A percentile compares a stretch with the other conserved stretches of the same genome.
phyloP scores from a whole-genome alignment of 352 stramenopile genomes.

The Phytophthora brassicae region DNA sequence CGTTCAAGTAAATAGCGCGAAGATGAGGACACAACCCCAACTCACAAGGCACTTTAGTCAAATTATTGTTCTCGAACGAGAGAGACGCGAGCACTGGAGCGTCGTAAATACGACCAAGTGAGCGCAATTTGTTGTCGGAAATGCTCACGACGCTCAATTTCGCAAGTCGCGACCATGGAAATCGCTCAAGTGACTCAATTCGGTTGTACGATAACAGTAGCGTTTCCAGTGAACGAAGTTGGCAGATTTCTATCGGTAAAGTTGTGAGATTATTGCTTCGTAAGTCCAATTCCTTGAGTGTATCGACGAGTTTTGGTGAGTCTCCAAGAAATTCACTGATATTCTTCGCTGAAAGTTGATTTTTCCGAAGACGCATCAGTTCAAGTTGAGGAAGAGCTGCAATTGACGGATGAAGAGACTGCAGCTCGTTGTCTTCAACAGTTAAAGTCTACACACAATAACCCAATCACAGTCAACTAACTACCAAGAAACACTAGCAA shows the following conservation, averaged over 20 bases:
- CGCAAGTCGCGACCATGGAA: constrained; percentile 52
- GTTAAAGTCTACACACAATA: constrained; percentile 53
- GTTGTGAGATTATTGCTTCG: constrained; percentile 60
- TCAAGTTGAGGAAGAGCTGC: constrained; percentile 50
- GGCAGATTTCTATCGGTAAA: constrained; percentile 42
- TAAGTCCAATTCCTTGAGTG: constrained; percentile 72
- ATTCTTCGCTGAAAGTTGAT: constrained; percentile 52
- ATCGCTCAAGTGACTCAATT: constrained; percentile 67
- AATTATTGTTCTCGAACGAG: constrained; percentile 86
- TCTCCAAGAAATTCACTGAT: constrained; percentile 46
- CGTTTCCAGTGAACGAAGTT: constrained; percentile 53
- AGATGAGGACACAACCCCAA: constrained; percentile 66
- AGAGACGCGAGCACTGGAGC: constrained; percentile 60
- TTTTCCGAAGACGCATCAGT: constrained; percentile 73
- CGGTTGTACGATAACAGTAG: constrained; percentile 72
- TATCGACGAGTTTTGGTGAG: constrained; percentile 14
- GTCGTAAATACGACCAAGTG: constrained; percentile 67
- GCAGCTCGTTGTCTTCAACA: constrained; percentile 65
- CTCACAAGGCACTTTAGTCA: constrained; percentile 60
- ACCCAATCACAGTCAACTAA: background rate
- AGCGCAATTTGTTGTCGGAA: constrained; percentile 77
- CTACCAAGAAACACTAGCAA: background rate
- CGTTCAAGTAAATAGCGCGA: constrained; percentile 79
- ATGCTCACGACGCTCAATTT: constrained; percentile 63
- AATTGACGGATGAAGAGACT: constrained; percentile 47